Evolutionary conservation across 164 flowering plant genomes (phyloP).

Genomic region (Magnolia changhungtana): DNA sequence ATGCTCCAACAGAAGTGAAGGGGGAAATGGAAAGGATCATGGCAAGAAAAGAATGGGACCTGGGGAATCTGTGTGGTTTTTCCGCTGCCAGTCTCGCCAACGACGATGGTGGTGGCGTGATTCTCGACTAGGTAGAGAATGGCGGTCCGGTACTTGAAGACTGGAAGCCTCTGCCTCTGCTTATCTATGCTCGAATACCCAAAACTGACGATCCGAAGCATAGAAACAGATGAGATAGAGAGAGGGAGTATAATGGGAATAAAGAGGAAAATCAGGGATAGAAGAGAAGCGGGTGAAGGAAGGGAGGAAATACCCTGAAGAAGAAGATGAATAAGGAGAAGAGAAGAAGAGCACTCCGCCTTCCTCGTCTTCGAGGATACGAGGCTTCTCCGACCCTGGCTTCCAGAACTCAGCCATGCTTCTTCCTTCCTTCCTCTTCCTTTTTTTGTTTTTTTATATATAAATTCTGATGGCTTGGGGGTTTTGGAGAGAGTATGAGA

Average conservation of each 20-base stretch:
- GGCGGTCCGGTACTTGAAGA: conserved; percentile 64
- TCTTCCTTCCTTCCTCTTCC: not conserved
- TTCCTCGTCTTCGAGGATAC: conserved; percentile 84
- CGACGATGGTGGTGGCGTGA: conserved; percentile 77
- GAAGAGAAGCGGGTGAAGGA: not conserved
- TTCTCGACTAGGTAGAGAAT: conserved; percentile 87
- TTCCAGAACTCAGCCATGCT: conserved; percentile 81
- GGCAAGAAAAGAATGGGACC: conserved; percentile 29
- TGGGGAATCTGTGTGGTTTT: conserved; percentile 98
- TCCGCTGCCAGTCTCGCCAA: conserved; percentile 98
- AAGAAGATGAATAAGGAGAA: conserved; percentile 48
- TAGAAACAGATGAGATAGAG: too few species aligned
- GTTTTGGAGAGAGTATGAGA: too few species aligned
- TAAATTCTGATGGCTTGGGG: too few species aligned
- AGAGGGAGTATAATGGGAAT: not conserved
- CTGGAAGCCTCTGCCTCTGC: conserved; percentile 91
- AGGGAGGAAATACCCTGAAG: conserved; percentile 32
- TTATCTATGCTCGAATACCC: conserved; percentile 59
- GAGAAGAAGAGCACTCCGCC: conserved; percentile 76
- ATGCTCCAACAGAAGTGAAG: not conserved
- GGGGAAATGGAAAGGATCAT: not conserved
- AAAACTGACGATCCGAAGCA: conserved; percentile 27
- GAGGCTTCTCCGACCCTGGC: conserved; percentile 86
- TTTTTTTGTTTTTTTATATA: too few species aligned
- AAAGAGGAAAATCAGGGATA: not conserved